Evolutionary conservation across 192 early-diverging fungal species (phyloP), one percentile per base, ranked within the genome.

Genomic region (Coemansia aciculifera): DNA sequence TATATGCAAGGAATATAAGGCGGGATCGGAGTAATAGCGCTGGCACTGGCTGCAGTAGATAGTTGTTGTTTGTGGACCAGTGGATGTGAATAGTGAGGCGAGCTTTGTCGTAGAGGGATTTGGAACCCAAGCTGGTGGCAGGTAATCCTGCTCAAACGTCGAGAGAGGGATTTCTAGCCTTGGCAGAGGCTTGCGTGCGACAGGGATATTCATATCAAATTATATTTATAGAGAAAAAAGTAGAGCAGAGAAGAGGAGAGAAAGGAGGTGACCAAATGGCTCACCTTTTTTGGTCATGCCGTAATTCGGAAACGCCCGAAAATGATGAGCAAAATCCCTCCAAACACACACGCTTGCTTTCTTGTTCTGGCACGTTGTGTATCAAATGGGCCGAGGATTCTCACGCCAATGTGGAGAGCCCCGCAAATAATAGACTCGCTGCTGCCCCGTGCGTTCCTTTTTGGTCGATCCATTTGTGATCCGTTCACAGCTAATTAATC

Each of bases 11-110:
- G 32, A 74, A 36, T 56, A 79, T 3, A 62, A 32, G 8, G 62
- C 23, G 15, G 77, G 77, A 48, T 57, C 61, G 7, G 46, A 17
- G 62, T 68, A 79, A 36, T 61, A 79, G 17, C 11, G n/a, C n/a
- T 67, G 54, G 72, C 77, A 79, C 56, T 79, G 77, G 72, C 77
- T 79, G 62, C 77, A 79, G 57, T 79, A 79, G 2, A 79, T 57
- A 36, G 29, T 17, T 17, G 29, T 6, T 5, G 54, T 10, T 11
- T 42, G 12, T 42, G 13, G 39, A 42, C 3, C 39, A 2, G 23
- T 1, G n/a, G 42, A 23, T 9, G 68, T 31, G 42, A 67, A 79
- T 5, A 65, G n/a, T 32, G 77, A 71, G 21, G 68, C 24, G 61
- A 79, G 62, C 61, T 79, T 79, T 59, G 77, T 42, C 1, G 72